Base-by-base conservation (phyloP, 352 stramenopile species). In the Pythium biforme region DNA sequence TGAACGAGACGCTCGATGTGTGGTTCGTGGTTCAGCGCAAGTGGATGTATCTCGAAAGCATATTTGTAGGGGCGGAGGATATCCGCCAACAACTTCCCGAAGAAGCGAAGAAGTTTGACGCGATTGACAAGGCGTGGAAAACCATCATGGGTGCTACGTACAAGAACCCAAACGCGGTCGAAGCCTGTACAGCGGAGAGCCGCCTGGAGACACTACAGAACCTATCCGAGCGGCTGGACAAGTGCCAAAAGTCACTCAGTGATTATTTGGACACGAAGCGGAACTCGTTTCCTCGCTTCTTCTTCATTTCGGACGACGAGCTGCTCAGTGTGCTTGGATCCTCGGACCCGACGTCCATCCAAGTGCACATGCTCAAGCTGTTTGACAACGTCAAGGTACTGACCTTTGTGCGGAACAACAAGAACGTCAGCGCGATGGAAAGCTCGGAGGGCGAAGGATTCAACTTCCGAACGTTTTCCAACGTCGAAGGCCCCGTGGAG, bases 11-110 rank as follows among this genome's bases (percentile, higher is more conserved):
- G 31, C 55, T 98, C 0, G 90, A 98, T 63, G 80, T 97, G 59
- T 97, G 91, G 91, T 97, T 96, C 55, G 80, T 95, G 23, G 92
- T 98, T 17, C 92, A 98, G 74, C 84, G 90, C 31, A 97, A 98
- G 73, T 98, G 92, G 92, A 97, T 98, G 91, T 98, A 98, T 63
- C 81, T 98, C 19, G 92, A 98, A 62, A 96, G 84, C 58, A 98
- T 98, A 66, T 98, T 98, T 55, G 87, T 97, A 12, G 90, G 90
- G 3, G 88, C 89, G 0, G 92, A 98, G 65, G 92, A 98, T 64
- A 98, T 98, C 68, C 87, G 92, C 0, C 88, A 97, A 55, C 92
- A 98, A 62, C 69, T 98, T 7, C 92, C 92, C 0, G 92, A 97
- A 43, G 92, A 97, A 66, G 92, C 92, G 0, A 97, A 97, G 55